Percentiles rank a stretch among this genome's conserved stretches.
phyloP scores from a whole-genome alignment of 352 stramenopile species.

The Globisporangium radiosum region DNA sequence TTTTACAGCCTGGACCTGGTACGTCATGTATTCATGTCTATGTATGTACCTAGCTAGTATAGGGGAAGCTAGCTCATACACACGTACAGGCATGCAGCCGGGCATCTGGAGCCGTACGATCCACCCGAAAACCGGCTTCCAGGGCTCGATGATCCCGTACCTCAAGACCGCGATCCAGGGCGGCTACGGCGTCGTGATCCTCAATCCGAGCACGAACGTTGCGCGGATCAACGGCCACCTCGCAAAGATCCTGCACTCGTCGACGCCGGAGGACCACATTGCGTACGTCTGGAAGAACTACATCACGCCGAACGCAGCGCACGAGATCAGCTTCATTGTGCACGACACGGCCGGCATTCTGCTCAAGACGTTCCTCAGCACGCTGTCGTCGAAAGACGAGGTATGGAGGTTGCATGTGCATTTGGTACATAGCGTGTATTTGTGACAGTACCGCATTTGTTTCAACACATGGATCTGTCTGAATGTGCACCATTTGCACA shows the following conservation, averaged over 20 bases:
- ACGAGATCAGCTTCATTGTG: conserved; percentile 84
- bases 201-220: conserved; percentile 83
- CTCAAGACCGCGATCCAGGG: conserved; percentile 81
- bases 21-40: not conserved
- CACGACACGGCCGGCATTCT: conserved; percentile 63
- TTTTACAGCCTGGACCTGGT: conserved; percentile 69
- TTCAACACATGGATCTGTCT: no score
- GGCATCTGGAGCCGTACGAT: conserved; percentile 70
- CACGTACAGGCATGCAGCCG: conserved; percentile 42
- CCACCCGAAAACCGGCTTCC: conserved; percentile 75
- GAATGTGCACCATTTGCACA: no score
- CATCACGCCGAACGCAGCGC: conserved; percentile 67
- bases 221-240: conserved; percentile 72
- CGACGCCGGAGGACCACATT: conserved; percentile 69
- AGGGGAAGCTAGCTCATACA: not conserved
- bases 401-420: conserved; percentile 3
- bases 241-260: conserved; percentile 78
- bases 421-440: not conserved
- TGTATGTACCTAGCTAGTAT: no score
- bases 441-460: not conserved
- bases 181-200: conserved; percentile 72
- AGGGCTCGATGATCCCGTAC: conserved; percentile 86
- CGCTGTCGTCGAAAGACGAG: conserved; percentile 48
- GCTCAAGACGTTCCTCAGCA: conserved; percentile 65
- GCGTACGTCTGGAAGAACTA: conserved; percentile 86